Conservation (phyloP, 2,329 filamentous ascomycete species). For the Pyrenochaeta sp. region DNA sequence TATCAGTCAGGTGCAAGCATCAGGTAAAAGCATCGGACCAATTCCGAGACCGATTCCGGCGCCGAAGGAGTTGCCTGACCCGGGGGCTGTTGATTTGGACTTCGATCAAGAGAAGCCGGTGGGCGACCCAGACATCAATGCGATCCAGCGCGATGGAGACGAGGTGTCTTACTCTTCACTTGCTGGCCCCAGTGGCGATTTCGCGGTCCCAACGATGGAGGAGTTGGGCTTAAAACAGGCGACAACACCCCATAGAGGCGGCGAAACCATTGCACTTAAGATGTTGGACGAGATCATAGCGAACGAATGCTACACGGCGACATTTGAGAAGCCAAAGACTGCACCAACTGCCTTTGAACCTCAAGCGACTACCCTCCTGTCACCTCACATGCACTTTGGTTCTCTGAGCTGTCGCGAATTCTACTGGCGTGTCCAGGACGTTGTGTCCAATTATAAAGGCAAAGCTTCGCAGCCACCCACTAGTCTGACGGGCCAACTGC, state of each 20-base stretch:
- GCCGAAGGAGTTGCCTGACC: constrained; percentile 69
- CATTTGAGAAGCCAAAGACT: constrained; percentile 79
- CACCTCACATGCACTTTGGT: constrained; percentile 78
- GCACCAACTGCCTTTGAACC: constrained; percentile 77
- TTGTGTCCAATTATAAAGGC: constrained; percentile 66
- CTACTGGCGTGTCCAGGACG: constrained; percentile 74
- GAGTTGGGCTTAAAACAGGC: constrained; percentile 71
- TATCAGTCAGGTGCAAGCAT: constrained; percentile 68
- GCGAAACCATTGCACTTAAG: constrained; percentile 71
- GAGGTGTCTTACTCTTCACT: constrained; percentile 69
- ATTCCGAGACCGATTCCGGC: constrained; percentile 69
- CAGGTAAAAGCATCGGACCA: constrained; percentile 68
- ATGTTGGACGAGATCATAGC: constrained; percentile 67
- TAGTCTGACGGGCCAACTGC: constrained; percentile 75
- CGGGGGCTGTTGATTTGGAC: constrained; percentile 67
- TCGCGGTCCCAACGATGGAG: constrained; percentile 73
- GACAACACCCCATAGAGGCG: constrained; percentile 73
- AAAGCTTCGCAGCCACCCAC: constrained; percentile 67
- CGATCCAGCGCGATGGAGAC: constrained; percentile 59
- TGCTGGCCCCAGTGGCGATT: constrained; percentile 73
- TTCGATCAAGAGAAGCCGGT: constrained; percentile 66
- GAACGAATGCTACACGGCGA: constrained; percentile 73
- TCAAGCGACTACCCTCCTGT: constrained; percentile 76
- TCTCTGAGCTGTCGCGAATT: constrained; percentile 74
- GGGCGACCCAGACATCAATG: constrained; percentile 67